These are phyloP conservation scores for Xylariaceae sp. DNA, from an alignment of 2,329 filamentous ascomycete genomes.

Conservation along the genomic window DNA sequence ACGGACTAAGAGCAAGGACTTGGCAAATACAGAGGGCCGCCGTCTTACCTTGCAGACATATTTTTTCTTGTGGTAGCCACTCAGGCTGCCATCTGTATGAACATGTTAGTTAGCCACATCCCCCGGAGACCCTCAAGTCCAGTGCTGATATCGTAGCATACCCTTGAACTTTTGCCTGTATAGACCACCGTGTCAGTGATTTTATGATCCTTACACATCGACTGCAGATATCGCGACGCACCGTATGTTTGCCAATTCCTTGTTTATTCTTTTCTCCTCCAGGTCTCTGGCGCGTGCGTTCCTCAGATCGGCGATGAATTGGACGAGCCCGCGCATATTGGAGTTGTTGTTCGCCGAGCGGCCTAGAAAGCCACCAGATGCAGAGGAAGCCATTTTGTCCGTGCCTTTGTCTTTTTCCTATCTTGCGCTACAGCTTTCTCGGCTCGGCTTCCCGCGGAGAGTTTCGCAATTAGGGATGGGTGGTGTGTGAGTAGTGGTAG, in stretches of 20 bases:
- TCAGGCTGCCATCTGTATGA: constrained; percentile 72
- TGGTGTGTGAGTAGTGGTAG: constrained; percentile 1
- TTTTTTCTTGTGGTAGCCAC: constrained; percentile 99
- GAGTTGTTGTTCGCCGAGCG: constrained; percentile 63
- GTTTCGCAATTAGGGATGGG: constrained; percentile 3
- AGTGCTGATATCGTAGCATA: constrained; percentile 31
- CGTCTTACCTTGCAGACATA: constrained; percentile 86
- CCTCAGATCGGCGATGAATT: constrained; percentile 95
- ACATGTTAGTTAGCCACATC: constrained; percentile 22
- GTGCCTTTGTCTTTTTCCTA: too few relatives aligned
- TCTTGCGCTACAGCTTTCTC: too few relatives aligned
- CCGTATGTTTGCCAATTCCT: constrained; percentile 97
- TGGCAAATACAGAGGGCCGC: too few relatives aligned
- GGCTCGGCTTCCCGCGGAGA: too few relatives aligned
- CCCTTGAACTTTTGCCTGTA: constrained; percentile 88
- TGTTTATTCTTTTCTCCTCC: constrained; percentile 99
- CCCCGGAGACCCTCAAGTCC: not conserved
- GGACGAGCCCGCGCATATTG: constrained; percentile 81
- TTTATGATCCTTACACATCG: not conserved
- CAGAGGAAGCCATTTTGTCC: constrained; percentile 52
- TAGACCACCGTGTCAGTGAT: constrained; percentile 14
- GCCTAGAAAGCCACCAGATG: constrained; percentile 59
- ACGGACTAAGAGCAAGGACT: not conserved
- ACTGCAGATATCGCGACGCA: constrained; percentile 35
- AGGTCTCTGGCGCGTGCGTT: constrained; percentile 93